Evolutionary conservation across 805 yeast species (phyloP), one percentile per base, ranked within the genome.

Genomic region (Metahyphopichia silvanorum): DNA sequence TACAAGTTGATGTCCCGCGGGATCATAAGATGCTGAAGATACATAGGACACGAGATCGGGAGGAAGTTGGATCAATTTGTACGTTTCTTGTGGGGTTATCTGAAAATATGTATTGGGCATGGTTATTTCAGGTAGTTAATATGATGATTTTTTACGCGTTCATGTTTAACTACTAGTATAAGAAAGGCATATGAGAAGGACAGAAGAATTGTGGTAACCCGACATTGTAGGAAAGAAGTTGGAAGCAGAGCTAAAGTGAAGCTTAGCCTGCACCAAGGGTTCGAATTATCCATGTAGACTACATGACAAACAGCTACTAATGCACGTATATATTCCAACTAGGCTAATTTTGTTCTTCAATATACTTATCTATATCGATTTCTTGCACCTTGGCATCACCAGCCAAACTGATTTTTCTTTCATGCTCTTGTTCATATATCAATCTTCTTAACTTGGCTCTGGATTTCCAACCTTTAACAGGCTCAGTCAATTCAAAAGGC

Each of bases 381-480:
- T 83, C 86, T 34, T 71, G 64, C 43, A 85, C 64, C 40, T 79
- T 79, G 26, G 83, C 82, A 43, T 75, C 69, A 31, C 83, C 79
- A 20, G 84, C 72, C 46, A 81, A 74, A 42, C 79, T 73, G 34
- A 72, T 62, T 32, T 64, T 62, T 40, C 64, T 69, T 39, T 71
- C 64, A 48, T 72, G 63, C 26, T 66, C 74, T 49, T 74, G 75
- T 41, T 68, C 69, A 46, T 75, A 66, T 47, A 77, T 76, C 35
- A 83, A 50, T 57, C 77, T 78, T 49, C 77, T 78, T 54, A 85
- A 69, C 54, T 77, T 82, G 37, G 78, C 77, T 47, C 81, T 67
- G 13, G 93, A 84, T 29, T 83, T 79, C 74, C 80, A 82, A 16
- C 93, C 93, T 38, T 73, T 69, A 28, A 82, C 78, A 22, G 86